Evolutionary conservation across 2,329 filamentous ascomycete genomes (phyloP).

Genomic region (Aureobasidium leucospermi): DNA sequence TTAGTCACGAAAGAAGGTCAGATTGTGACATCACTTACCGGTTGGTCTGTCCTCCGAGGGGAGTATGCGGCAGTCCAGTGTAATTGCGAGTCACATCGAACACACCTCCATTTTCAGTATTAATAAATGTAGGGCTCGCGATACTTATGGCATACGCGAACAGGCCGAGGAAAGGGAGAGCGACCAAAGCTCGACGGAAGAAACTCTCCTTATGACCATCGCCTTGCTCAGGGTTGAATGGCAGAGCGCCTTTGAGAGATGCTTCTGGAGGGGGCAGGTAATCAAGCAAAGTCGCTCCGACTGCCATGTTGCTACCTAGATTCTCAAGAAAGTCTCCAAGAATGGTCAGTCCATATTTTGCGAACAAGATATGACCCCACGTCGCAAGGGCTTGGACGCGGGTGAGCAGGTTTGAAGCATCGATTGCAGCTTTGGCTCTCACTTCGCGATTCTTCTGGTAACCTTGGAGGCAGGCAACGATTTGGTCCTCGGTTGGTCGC

Average conservation of each 20-base stretch:
- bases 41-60: neutral
- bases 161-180: slow-evolving; percentile 8
- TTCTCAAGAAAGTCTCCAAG: slow-evolving; percentile 14
- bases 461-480: slow-evolving; percentile 13
- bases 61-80: neutral
- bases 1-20: neutral
- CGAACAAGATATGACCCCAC: neutral
- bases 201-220: slow-evolving; percentile 23
- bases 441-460: slow-evolving; percentile 19
- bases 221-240: slow-evolving; percentile 24
- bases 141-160: neutral
- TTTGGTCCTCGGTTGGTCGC: slow-evolving; percentile 1
- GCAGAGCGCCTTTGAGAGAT: slow-evolving; percentile 22
- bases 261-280: slow-evolving; percentile 24
- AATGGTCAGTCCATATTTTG: slow-evolving; percentile 2
- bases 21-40: neutral
- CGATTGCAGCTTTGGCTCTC: slow-evolving; percentile 16
- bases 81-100: neutral
- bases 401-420: slow-evolving; percentile 18
- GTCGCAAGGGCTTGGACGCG: slow-evolving; percentile 16
- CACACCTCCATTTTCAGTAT: neutral
- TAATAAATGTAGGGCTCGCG: neutral
- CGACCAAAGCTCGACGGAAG: slow-evolving; percentile 9
- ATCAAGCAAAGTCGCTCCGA: slow-evolving; percentile 24
- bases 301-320: slow-evolving; percentile 14